These are phyloP conservation scores for Hypoxylon crocopeplum DNA, from an alignment of 495 filamentous ascomycete genomes.

Conservation along the genomic window DNA sequence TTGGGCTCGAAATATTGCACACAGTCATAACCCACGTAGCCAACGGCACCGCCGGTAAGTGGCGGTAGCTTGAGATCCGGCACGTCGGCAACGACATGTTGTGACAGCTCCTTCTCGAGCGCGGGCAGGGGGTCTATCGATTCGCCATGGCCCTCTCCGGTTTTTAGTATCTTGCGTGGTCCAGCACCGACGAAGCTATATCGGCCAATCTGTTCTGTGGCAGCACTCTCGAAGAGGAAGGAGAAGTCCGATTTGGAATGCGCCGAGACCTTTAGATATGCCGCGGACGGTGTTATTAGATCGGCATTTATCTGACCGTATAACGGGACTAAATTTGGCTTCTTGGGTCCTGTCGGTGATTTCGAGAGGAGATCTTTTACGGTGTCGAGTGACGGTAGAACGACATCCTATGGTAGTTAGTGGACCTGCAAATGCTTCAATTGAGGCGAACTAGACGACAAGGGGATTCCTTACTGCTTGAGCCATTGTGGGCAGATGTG, in stretches of 20 bases:
- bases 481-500: conserved; percentile 37
- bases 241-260: conserved; percentile 72
- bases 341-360: conserved; percentile 30
- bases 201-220: conserved; percentile 88
- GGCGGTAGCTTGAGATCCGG: conserved; percentile 83
- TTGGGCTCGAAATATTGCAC: conserved; percentile 97
- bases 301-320: conserved; percentile 88
- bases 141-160: conserved; percentile 84
- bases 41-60: conserved; percentile 89
- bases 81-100: conserved; percentile 77
- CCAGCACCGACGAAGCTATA: conserved; percentile 95
- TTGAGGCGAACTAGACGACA: neutral
- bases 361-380: conserved; percentile 41
- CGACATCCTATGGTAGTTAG: conserved; percentile 35
- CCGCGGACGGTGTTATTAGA: conserved; percentile 86
- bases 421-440: conserved; percentile 13
- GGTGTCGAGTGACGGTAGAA: conserved; percentile 43
- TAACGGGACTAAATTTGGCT: conserved; percentile 81
- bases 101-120: conserved; percentile 78
- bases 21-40: conserved; percentile 97
- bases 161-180: conserved; percentile 84
- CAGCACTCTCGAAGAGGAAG: conserved; percentile 94
- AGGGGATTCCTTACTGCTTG: conserved; percentile 41
- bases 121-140: conserved; percentile 81
- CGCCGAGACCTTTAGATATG: conserved; percentile 85